phyloP scores from a whole-genome alignment of 2,329 filamentous ascomycete genomes.

The Penicillium brasilianum region DNA sequence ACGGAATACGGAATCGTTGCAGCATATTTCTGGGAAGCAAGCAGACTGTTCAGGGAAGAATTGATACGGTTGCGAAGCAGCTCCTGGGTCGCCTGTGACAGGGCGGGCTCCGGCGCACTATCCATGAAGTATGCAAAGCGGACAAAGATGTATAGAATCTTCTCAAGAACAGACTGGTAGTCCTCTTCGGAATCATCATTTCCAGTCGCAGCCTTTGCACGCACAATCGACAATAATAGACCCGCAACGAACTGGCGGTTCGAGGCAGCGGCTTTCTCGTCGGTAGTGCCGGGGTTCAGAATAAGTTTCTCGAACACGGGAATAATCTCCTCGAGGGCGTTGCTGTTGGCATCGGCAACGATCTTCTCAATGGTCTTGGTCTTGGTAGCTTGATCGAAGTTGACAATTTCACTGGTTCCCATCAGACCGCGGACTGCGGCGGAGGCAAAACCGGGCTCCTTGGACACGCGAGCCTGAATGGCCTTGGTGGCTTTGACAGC shows the following conservation, averaged over 20 bases:
- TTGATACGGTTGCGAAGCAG: constrained; percentile 61
- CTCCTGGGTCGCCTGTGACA: constrained; percentile 55
- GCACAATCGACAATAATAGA: constrained; percentile 57
- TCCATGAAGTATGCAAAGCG: constrained; percentile 58
- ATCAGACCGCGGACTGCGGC: constrained; percentile 71
- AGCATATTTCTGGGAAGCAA: constrained; percentile 48
- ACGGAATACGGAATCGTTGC: constrained; percentile 46
- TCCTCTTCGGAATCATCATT: constrained; percentile 37
- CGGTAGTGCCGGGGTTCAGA: constrained; percentile 50
- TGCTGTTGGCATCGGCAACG: constrained; percentile 63
- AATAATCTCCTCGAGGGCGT: constrained; percentile 59
- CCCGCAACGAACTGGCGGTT: constrained; percentile 58
- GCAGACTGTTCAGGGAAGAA: constrained; percentile 59
- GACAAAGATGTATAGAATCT: constrained; percentile 52
- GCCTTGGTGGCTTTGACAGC: constrained; percentile 76
- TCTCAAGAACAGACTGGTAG: constrained; percentile 50
- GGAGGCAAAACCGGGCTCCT: constrained; percentile 63
- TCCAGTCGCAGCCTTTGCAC: constrained; percentile 42
- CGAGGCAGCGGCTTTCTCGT: constrained; percentile 52
- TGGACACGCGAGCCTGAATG: constrained; percentile 68
- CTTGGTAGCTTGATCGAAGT: constrained; percentile 85
- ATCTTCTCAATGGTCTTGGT: constrained; percentile 82
- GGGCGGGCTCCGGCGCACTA: constrained; percentile 48
- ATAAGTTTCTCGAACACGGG: constrained; percentile 57
- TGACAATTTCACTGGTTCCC: constrained; percentile 70